These are phyloP conservation scores for Sugiyamaella neomexicana DNA, from an alignment of 1,139 yeast species.

Conservation along the genomic window DNA sequence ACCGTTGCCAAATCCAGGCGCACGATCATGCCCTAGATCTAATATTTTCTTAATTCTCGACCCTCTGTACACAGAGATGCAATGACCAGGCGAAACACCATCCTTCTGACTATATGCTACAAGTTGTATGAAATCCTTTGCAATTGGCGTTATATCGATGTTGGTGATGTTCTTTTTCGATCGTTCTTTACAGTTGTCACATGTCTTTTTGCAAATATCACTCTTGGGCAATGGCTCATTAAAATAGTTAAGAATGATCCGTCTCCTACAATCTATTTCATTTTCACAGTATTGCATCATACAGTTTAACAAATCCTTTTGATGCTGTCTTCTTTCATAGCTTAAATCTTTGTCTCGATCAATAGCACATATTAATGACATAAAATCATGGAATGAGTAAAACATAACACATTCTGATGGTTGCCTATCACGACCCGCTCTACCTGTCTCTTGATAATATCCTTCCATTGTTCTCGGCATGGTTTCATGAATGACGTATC, in stretches of 20 bases:
- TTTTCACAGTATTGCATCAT: constrained; percentile 93
- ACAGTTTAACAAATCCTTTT: constrained; percentile 71
- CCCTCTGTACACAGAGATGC: constrained; percentile 84
- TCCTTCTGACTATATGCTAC: constrained; percentile 57
- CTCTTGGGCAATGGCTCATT: constrained; percentile 72
- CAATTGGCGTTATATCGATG: constrained; percentile 68
- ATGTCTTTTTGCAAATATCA: constrained; percentile 62
- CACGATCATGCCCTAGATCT: constrained; percentile 59
- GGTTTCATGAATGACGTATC: constrained; percentile 88
- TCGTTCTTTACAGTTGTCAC: constrained; percentile 79
- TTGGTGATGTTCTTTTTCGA: constrained; percentile 49
- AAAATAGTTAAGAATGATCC: constrained; percentile 85
- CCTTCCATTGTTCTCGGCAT: constrained; percentile 92
- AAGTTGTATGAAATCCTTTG: constrained; percentile 59
- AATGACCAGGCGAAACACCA: constrained; percentile 72
- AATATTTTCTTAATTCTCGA: constrained; percentile 62
- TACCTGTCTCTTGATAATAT: constrained; percentile 97
- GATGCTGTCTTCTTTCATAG: constrained; percentile 65
- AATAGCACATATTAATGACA: constrained; percentile 42
- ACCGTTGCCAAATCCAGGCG: constrained; percentile 70
- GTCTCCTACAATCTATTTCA: constrained; percentile 83
- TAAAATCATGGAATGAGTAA: constrained; percentile 65
- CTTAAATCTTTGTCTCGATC: constrained; percentile 1
- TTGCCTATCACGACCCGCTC: constrained; percentile 95
- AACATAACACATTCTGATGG: constrained; percentile 79